Base-by-base conservation (phyloP, 768 basidiomycete genomes). In the Butyriboletus loyo region DNA sequence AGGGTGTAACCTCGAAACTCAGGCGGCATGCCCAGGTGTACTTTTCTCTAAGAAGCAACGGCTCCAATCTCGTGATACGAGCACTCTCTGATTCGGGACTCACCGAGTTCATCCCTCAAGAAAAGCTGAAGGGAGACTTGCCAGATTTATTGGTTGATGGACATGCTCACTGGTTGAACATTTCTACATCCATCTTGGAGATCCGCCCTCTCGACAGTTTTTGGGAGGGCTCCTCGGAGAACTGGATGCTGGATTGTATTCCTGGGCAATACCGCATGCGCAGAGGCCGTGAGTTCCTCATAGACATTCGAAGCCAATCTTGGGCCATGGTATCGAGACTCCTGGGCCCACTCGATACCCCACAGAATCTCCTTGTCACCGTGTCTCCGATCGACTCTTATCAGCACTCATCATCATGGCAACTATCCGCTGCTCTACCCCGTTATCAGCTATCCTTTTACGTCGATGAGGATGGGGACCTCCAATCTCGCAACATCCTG, bases 401-500 rank as follows among this genome's bases (percentile, higher is more conserved):
- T 25, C 24, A 22, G n/a, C 7, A 37, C 4, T 34, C 25, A 0
- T 9, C 40, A 9, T 40, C 25, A 9, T 24, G 30, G 13, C 45
- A 37, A 3, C 50, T 79, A 1, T 61, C 51, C 3, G 60, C 72
- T 27, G 50, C 60, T 0, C 59, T 80, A 6, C 76, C 76, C 25
- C 73, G 74, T 5, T 73, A 71, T 43, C 57, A 64, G 2, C 58
- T 80, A 10, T 63, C 68, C 1, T 80, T 80, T 43, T 68, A 68
- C 38, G 25, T 76, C 24, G 65, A 70, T 37, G 42, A 60, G 5
- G 59, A 58, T 3, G 55, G 61, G 8, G 58, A 66, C 30, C 58
- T 81, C 22, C 72, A 75, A 51, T 78, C 73, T 34, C 63, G 52
- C 7, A 75, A 76, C 40, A 64, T 77, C 27, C 71, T 71, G 15